Base-by-base conservation (phyloP, 148 eudicot species). In the Selenicereus undatus region DNA sequence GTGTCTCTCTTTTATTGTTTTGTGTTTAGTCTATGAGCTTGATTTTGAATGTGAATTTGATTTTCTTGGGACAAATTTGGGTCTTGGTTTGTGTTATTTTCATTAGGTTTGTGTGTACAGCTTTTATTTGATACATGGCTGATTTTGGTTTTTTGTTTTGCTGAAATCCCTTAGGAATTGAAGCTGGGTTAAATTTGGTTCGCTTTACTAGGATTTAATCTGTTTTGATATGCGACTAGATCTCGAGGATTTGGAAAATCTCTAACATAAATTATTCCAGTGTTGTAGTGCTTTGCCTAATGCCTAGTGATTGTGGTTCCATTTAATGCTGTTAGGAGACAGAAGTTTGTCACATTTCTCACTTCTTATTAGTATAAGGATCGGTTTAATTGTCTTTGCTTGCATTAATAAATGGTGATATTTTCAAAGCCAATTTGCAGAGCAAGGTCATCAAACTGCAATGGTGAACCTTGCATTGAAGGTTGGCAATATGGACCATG, bases 391-490 rank as follows among this genome's bases (percentile, higher is more conserved):
- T 3, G 62, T 56, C 22, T 56, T 18, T 56, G 62, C 22, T 56
- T 5, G 22, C 62, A 56, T 56, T 18, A 18, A 3, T 18, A 56
- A 17, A 17, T 1, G 13, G 1, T 22, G 11, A 51, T 42, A 36
- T 6, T 72, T 26, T 16, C 13, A 72, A 76, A n/a, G 82, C 82
- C 85, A 83, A 83, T 83, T 79, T 74, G 85, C 78, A 82, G 81
- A 82, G 84, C 78, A 78, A 78, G 81, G 39, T 48, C 77, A 78
- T 82, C 80, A 21, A 50, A 56, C 24, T 39, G 56, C 17, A 39
- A 39, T 72, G 74, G 32, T 82, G 52, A 30, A 78, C 26, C 80
- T 65, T 83, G 78, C 84, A 77, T 73, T 82, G 84, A 82, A 82
- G 84, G 76, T 82, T 77, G 80, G 76, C 84, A 43, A 72, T 10